Percentiles rank a stretch among this genome's conserved stretches.
Conservation (phyloP, 73 alveolate genomes). For the Paramecium caudatum region DNA sequence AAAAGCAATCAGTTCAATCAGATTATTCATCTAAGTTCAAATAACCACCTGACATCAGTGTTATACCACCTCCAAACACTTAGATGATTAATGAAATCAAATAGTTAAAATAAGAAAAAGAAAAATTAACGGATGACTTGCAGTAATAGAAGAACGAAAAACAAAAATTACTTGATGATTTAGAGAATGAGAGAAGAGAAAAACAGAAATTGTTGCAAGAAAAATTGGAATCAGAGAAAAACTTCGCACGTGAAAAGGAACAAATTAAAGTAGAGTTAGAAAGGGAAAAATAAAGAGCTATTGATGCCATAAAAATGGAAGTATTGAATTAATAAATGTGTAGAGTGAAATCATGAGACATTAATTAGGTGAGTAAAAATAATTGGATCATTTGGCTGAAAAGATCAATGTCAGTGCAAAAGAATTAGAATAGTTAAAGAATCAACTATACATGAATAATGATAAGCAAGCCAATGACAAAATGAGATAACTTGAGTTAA, state of each 20-base stretch:
- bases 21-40: conserved; percentile 28
- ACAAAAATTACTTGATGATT: not conserved
- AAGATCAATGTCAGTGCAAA: not conserved
- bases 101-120: conserved; percentile 5
- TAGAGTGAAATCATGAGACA: conserved; percentile 1
- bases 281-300: conserved; percentile 37
- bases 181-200: conserved; percentile 25
- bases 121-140: not conserved
- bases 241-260: not conserved
- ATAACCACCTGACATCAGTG: not conserved
- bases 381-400: conserved; percentile 20
- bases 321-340: not conserved
- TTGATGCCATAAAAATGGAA: conserved; percentile 41
- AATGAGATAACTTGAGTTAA: not conserved
- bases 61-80: not conserved
- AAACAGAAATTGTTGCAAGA: not conserved
- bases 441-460: not conserved
- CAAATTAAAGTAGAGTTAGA: not conserved
- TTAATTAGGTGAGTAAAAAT: not conserved
- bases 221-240: not conserved
- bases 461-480: conserved; percentile 1
- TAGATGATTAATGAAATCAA: not conserved
- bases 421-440: not conserved
- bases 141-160: not conserved
- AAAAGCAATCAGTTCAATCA: conserved; percentile 20